Conservation (phyloP, 208 protist species). For the Trypanosoma cruzi region DNA sequence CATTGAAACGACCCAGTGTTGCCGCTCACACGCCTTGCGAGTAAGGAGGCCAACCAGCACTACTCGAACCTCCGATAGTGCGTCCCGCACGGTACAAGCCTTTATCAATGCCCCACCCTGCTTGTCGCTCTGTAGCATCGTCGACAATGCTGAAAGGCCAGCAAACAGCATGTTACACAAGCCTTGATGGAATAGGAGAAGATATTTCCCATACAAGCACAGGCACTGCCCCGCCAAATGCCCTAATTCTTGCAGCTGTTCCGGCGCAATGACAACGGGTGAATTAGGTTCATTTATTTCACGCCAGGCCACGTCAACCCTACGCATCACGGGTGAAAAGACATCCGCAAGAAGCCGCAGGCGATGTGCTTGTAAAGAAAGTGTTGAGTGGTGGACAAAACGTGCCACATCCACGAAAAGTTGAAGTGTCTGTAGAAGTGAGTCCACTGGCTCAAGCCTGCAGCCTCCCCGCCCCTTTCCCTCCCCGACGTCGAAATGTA, state of each 20-base stretch:
- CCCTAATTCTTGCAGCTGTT: slow-evolving; percentile 7
- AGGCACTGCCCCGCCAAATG: slow-evolving; percentile 19
- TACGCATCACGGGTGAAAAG: background rate
- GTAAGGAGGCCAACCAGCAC: slow-evolving; percentile 7
- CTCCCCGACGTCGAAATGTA: background rate
- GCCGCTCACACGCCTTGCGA: background rate
- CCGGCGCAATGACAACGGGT: background rate
- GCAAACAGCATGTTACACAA: slow-evolving; percentile 17
- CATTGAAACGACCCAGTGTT: background rate
- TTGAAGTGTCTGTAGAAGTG: slow-evolving; percentile 9
- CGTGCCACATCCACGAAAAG: slow-evolving; percentile 17
- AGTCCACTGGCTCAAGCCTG: background rate
- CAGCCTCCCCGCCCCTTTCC: background rate
- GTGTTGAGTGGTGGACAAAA: slow-evolving; percentile 29
- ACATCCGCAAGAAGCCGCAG: slow-evolving; percentile 5
- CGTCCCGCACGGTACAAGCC: background rate
- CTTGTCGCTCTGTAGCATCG: background rate
- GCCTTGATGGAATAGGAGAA: slow-evolving; percentile 8
- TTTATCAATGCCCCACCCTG: background rate
- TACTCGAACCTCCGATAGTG: background rate
- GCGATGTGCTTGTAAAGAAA: slow-evolving; percentile 16
- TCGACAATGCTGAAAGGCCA: background rate
- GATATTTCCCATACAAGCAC: slow-evolving; percentile 20
- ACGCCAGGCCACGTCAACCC: slow-evolving; percentile 4
- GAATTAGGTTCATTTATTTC: background rate